Evolutionary conservation across 345 rosid genomes (phyloP).

Genomic region (Rhizophora mangle): DNA sequence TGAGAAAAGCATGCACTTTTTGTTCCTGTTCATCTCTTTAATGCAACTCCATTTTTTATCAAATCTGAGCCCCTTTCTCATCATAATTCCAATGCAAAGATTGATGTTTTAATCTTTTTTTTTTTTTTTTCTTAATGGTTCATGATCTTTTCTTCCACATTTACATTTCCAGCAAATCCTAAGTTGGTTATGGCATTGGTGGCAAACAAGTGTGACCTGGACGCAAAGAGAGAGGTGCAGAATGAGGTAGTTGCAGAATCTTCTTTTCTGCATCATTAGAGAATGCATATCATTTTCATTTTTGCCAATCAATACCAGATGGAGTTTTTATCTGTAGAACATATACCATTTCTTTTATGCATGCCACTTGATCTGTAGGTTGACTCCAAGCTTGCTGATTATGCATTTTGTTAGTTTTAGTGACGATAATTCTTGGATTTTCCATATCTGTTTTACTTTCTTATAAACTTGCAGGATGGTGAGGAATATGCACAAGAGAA

Average conservation of each 20-base stretch:
- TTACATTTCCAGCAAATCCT: slow-evolving; percentile 26
- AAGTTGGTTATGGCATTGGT: slow-evolving; percentile 42
- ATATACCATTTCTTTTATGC: background rate
- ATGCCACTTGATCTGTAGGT: background rate
- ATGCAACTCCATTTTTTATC: background rate
- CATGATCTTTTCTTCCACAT: background rate
- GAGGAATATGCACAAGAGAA: slow-evolving; percentile 41
- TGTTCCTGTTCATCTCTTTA: background rate
- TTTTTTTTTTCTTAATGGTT: background rate
- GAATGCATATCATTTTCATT: too few relatives aligned
- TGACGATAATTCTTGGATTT: too few relatives aligned
- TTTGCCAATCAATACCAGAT: too few relatives aligned
- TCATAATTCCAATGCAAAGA: too few relatives aligned
- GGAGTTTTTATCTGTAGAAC: background rate
- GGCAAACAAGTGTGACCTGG: slow-evolving; percentile 41
- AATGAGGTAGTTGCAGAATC: slow-evolving; percentile 24
- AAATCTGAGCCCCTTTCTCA: background rate
- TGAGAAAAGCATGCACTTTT: background rate
- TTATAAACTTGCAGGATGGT: slow-evolving; percentile 25
- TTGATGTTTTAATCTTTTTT: background rate
- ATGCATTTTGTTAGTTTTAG: background rate
- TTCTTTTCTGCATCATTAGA: background rate
- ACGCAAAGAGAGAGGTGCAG: slow-evolving; percentile 31
- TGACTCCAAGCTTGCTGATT: background rate
- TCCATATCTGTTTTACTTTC: background rate